A percentile compares a stretch with the other conserved stretches of the same genome.
These are phyloP conservation scores for Blastocladiella emersonii DNA, from an alignment of 371 early-diverging fungal species.

Conservation along the genomic window DNA sequence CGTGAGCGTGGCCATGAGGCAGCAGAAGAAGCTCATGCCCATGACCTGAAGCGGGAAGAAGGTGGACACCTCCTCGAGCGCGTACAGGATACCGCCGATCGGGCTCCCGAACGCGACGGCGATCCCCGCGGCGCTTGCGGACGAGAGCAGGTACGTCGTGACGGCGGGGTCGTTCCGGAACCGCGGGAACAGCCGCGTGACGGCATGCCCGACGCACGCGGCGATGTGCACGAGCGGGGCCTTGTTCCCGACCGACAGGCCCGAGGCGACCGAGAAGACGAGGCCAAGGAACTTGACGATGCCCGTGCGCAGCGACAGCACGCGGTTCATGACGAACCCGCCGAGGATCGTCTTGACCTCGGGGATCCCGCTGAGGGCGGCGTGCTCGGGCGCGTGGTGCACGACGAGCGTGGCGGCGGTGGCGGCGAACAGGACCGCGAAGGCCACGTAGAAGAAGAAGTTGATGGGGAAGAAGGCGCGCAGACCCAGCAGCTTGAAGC, in stretches of 20 bases:
- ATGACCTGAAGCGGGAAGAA: constrained; percentile 84
- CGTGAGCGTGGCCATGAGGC: constrained; percentile 49
- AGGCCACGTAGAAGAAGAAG: constrained; percentile 40
- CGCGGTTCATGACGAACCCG: constrained; percentile 81
- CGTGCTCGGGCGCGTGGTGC: neutral
- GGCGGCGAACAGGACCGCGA: constrained; percentile 36
- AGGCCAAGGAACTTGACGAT: constrained; percentile 6
- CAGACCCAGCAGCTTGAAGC: neutral
- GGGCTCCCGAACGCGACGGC: constrained; percentile 85
- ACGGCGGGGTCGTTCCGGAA: constrained; percentile 8
- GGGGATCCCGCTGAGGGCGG: constrained; percentile 72
- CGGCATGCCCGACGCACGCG: constrained; percentile 23
- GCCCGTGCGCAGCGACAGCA: constrained; percentile 60
- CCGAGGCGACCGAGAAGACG: constrained; percentile 19
- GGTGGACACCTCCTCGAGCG: constrained; percentile 76
- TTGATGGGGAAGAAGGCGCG: constrained; percentile 27
- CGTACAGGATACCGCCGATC: constrained; percentile 84
- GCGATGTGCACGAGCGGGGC: constrained; percentile 38
- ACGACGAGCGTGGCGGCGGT: neutral
- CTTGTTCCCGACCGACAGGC: constrained; percentile 29
- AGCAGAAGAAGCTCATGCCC: constrained; percentile 82
- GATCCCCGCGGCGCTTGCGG: constrained; percentile 79
- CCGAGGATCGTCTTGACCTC: constrained; percentile 89
- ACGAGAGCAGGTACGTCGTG: constrained; percentile 72
- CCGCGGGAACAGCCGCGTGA: constrained; percentile 20